Evolutionary conservation across 2,329 filamentous ascomycete species (phyloP).

Genomic region (Penicillium polonicum): DNA sequence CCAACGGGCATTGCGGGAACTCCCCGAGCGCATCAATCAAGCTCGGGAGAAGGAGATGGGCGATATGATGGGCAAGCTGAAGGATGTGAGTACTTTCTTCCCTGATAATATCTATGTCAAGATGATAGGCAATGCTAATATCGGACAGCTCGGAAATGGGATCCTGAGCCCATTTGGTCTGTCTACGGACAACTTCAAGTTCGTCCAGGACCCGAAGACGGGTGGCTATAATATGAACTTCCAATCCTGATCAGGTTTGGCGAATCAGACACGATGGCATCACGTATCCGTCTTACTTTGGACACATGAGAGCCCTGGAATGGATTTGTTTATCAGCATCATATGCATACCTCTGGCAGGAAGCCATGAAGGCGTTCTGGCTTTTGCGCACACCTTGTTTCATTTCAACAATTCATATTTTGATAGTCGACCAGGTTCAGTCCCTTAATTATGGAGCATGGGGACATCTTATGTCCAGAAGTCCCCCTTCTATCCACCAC

Average conservation of each 20-base stretch:
- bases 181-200: slow-evolving; percentile 91
- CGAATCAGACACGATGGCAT: not conserved
- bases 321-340: not conserved
- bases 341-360: slow-evolving; percentile 7
- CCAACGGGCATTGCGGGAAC: slow-evolving; percentile 59
- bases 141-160: slow-evolving; percentile 74
- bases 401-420: not conserved
- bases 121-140: not conserved
- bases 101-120: not conserved
- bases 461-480: not conserved
- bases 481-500: not conserved
- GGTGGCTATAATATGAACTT: slow-evolving; percentile 97
- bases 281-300: not conserved
- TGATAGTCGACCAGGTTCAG: not conserved
- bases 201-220: slow-evolving; percentile 83
- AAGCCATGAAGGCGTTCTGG: slow-evolving; percentile 7
- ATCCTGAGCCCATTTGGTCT: slow-evolving; percentile 90
- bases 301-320: not conserved
- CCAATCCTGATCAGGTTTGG: slow-evolving; percentile 32
- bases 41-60: slow-evolving; percentile 85
- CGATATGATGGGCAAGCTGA: slow-evolving; percentile 98
- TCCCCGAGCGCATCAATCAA: slow-evolving; percentile 69
- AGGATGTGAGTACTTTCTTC: slow-evolving; percentile 57
- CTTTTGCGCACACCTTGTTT: not conserved
- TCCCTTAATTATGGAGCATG: not conserved